Conservation (phyloP, 2,329 filamentous ascomycete species). For the Diaporthe ampelina region DNA sequence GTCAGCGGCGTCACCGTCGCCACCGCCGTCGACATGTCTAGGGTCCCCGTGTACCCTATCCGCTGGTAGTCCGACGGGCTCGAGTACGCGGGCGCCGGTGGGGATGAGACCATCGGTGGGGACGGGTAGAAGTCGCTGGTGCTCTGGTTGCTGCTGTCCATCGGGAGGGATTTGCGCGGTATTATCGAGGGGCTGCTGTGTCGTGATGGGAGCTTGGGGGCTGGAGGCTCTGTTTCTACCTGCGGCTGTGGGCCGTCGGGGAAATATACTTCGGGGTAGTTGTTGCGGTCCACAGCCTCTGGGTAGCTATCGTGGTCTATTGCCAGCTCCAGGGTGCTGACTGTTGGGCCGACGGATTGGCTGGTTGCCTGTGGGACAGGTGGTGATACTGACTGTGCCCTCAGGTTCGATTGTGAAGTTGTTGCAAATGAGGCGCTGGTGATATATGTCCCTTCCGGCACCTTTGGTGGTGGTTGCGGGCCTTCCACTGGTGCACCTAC, state of each 20-base stretch:
- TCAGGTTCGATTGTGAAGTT: background rate
- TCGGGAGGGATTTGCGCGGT: background rate
- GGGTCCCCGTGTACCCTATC: conserved; percentile 22
- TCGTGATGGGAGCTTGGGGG: background rate
- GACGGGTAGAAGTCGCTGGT: background rate
- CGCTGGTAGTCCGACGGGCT: background rate
- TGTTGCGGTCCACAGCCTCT: background rate
- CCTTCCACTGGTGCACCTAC: background rate
- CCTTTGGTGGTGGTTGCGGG: background rate
- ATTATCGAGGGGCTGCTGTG: background rate
- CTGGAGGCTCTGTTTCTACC: background rate
- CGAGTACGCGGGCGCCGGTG: conserved; percentile 2
- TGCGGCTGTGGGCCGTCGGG: background rate
- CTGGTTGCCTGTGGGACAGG: background rate
- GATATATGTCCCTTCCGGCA: background rate
- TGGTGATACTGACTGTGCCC: background rate
- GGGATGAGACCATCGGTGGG: background rate
- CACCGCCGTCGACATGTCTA: conserved; percentile 19
- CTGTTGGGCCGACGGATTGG: background rate
- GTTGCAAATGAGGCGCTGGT: background rate
- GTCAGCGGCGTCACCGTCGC: conserved; percentile 27
- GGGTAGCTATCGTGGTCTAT: conserved; percentile 17
- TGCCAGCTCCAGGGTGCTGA: background rate
- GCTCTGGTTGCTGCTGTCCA: background rate
- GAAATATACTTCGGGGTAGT: conserved; percentile 24